Evolutionary conservation across 23 red algal genomes (phyloP).

Genomic region (Agarophyton chilense): DNA sequence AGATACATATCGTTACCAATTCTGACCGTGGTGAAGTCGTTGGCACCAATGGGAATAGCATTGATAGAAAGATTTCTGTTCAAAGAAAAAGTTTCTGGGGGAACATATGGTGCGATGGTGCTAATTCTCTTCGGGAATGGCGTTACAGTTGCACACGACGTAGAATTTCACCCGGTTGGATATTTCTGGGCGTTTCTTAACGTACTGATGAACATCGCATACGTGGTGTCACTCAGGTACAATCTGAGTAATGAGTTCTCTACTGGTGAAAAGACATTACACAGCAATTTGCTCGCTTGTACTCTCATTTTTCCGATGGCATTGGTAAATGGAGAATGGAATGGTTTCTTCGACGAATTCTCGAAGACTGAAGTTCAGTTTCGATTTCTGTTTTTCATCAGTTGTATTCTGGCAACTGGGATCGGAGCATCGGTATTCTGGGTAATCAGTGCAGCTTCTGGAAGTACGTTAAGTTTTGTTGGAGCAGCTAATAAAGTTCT

Average conservation of each 20-base stretch:
- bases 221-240: constrained; percentile 68
- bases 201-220: constrained; percentile 76
- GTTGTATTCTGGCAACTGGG: constrained; percentile 64
- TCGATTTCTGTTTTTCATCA: constrained; percentile 63
- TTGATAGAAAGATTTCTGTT: constrained; percentile 63
- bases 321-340: constrained; percentile 60
- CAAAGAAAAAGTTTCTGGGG: constrained; percentile 53
- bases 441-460: constrained; percentile 73
- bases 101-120: constrained; percentile 66
- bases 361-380: constrained; percentile 29
- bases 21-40: constrained; percentile 77
- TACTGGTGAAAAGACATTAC: constrained; percentile 64
- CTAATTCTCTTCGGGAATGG: constrained; percentile 63
- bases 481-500: constrained; percentile 89
- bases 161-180: constrained; percentile 73
- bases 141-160: constrained; percentile 72
- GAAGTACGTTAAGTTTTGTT: constrained; percentile 81
- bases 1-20: constrained; percentile 88
- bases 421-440: constrained; percentile 89
- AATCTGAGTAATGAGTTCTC: constrained; percentile 65
- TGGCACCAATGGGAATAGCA: constrained; percentile 82
- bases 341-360: constrained; percentile 42
- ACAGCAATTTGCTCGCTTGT: constrained; percentile 69
- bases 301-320: constrained; percentile 70
- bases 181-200: constrained; percentile 88